Conservation (phyloP, 2,329 filamentous ascomycete genomes). For the Pseudocercospora eumusae region DNA sequence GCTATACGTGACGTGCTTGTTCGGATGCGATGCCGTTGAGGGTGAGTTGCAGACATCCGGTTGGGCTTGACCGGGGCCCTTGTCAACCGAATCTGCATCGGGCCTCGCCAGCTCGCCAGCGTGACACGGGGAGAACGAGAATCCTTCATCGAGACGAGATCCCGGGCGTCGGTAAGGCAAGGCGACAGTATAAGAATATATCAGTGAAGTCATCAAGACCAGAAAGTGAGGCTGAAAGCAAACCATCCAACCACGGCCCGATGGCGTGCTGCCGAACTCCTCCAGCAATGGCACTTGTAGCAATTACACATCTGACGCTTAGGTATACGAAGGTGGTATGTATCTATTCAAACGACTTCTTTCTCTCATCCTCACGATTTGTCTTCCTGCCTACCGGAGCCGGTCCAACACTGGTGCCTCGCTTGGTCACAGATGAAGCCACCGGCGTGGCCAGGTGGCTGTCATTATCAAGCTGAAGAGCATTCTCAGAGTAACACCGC, state of each 20-base stretch:
- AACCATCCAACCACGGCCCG: not conserved
- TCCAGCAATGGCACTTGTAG: conserved; percentile 2
- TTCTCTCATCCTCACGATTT: not conserved
- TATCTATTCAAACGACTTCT: not conserved
- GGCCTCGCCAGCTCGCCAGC: not conserved
- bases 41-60: conserved; percentile 9
- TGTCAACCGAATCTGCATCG: conserved; percentile 2
- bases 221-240: conserved; percentile 5
- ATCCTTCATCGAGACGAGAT: conserved; percentile 6
- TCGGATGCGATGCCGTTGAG: conserved; percentile 16
- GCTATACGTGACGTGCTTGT: not conserved
- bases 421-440: conserved; percentile 12
- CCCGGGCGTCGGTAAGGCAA: no score
- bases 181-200: no score
- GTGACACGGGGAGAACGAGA: conserved; percentile 10
- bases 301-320: conserved; percentile 2
- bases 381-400: conserved; percentile 14
- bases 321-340: not conserved
- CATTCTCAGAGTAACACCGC: conserved; percentile 36
- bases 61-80: conserved; percentile 8
- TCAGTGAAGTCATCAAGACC: conserved; percentile 6
- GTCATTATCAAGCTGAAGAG: conserved; percentile 28
- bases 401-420: conserved; percentile 31
- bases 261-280: conserved; percentile 2
- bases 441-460: conserved; percentile 21